A percentile compares a stretch with the other conserved stretches of the same genome.
Conservation (phyloP, 495 filamentous ascomycete species). For the Darksidea phi region DNA sequence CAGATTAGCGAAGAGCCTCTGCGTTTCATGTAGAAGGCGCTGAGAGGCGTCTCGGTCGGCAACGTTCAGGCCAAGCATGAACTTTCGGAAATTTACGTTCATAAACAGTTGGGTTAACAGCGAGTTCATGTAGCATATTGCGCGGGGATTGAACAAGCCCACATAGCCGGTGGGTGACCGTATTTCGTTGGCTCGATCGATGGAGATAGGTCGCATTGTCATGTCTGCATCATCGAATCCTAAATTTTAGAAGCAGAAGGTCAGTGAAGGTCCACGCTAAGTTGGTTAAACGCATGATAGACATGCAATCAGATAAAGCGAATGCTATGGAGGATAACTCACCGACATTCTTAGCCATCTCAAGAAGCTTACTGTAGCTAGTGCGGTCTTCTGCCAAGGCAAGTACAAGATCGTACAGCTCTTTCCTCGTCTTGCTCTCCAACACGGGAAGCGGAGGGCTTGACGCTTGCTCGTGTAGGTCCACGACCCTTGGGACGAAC, state of each 20-base stretch:
- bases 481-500: slow-evolving; percentile 58
- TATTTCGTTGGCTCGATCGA: slow-evolving; percentile 67
- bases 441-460: slow-evolving; percentile 48
- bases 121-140: slow-evolving; percentile 97
- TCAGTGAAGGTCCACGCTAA: too few relatives aligned
- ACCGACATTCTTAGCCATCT: slow-evolving; percentile 54
- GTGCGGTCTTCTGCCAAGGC: slow-evolving; percentile 57
- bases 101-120: slow-evolving; percentile 95
- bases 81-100: slow-evolving; percentile 84
- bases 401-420: slow-evolving; percentile 63
- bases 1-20: slow-evolving; percentile 79
- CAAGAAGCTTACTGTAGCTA: slow-evolving; percentile 41
- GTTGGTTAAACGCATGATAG: too few relatives aligned
- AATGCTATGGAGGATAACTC: too few relatives aligned
- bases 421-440: slow-evolving; percentile 57
- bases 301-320: too few relatives aligned
- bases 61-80: slow-evolving; percentile 68
- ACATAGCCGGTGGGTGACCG: slow-evolving; percentile 75
- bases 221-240: slow-evolving; percentile 41
- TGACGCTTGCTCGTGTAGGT: slow-evolving; percentile 11
- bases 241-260: too few relatives aligned
- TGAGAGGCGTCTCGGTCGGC: slow-evolving; percentile 56
- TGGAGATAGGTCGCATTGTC: slow-evolving; percentile 44
- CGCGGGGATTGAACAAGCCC: slow-evolving; percentile 84
- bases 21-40: slow-evolving; percentile 70